Evolutionary conservation across 352 stramenopile species (phyloP), one percentile per base, ranked within the genome.

Genomic region (Globisporangium heterothallicum): DNA sequence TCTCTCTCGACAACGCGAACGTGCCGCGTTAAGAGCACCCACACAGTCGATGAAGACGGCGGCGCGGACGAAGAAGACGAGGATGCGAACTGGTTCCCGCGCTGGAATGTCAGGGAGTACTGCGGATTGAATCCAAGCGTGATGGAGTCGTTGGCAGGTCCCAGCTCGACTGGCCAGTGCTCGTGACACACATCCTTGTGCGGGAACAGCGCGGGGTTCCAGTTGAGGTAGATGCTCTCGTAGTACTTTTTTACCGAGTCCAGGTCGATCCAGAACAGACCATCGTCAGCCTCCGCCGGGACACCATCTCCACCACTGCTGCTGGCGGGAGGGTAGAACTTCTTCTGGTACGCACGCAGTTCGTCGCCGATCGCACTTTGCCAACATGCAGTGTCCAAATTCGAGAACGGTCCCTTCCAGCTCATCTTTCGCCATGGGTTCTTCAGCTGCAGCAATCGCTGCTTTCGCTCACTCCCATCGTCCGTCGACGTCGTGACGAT

Each of bases 251-350:
- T 83, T 6, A 98, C 75, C 27, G 96, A 96, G 6, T 93, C 78
- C 58, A 96, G 95, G 53, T 96, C 84, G 49, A 98, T 98, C 88
- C 91, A 98, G 63, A 99, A 99, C 10, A 98, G 74, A 2, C 96
- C 96, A 58, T 98, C 88, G 57, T 98, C 94, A 7, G 76, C 58
- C 1, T 60, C 48, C n/a, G 29, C 52, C 26, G 51, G 44, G 21
- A 13, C 27, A 6, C n/a, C 43, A 46, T 42, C 27, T 10, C 56
- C 59, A 34, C 35, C 38, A 0, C 32, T 36, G 21, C 7, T 16
- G 42, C 29, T 32, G 42, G 42, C 25, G 40, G 49, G 58, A 2
- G 53, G 41, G 44, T 87, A 86, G 21, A 78, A 80, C 26, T 86
- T 70, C 4, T 52, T 44, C 35, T 88, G 66, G 44, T 87, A 84